These are phyloP conservation scores for Coprinopsis cinerea DNA, from an alignment of 768 basidiomycete genomes.

Conservation along the genomic window DNA sequence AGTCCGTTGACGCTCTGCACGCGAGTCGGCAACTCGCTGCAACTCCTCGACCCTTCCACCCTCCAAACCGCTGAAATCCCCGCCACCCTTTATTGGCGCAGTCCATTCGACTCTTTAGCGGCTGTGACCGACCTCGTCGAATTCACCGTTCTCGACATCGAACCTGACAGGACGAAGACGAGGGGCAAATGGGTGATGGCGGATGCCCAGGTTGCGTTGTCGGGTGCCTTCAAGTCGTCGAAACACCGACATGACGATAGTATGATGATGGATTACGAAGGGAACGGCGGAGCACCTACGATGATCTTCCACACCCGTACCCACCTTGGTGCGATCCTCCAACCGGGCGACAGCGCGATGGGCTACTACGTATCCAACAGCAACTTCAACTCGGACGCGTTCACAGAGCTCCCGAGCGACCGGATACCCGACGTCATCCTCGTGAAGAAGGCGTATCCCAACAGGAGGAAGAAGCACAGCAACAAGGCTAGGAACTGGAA, in stretches of 20 bases:
- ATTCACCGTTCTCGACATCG: conserved; percentile 93
- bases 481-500: conserved; percentile 79
- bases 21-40: conserved; percentile 87
- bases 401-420: conserved; percentile 54
- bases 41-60: conserved; percentile 85
- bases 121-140: conserved; percentile 82
- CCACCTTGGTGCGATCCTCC: conserved; percentile 85
- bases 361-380: conserved; percentile 85
- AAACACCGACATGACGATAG: conserved; percentile 37
- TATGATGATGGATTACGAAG: conserved; percentile 56
- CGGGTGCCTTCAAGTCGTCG: conserved; percentile 68
- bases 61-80: conserved; percentile 80
- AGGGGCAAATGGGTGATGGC: conserved; percentile 78
- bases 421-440: conserved; percentile 89
- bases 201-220: conserved; percentile 81
- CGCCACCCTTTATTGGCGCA: conserved; percentile 82
- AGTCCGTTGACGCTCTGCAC: conserved; percentile 81
- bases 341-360: conserved; percentile 90
- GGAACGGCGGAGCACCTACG: conserved; percentile 44
- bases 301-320: conserved; percentile 95
- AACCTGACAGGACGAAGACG: conserved; percentile 56
- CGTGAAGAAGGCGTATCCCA: conserved; percentile 93
- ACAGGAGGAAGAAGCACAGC: conserved; percentile 76
- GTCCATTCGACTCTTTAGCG: conserved; percentile 81
- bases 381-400: conserved; percentile 92